These are phyloP conservation scores for Phytophthora fragariaefolia DNA, from an alignment of 352 stramenopile species.

Conservation along the genomic window DNA sequence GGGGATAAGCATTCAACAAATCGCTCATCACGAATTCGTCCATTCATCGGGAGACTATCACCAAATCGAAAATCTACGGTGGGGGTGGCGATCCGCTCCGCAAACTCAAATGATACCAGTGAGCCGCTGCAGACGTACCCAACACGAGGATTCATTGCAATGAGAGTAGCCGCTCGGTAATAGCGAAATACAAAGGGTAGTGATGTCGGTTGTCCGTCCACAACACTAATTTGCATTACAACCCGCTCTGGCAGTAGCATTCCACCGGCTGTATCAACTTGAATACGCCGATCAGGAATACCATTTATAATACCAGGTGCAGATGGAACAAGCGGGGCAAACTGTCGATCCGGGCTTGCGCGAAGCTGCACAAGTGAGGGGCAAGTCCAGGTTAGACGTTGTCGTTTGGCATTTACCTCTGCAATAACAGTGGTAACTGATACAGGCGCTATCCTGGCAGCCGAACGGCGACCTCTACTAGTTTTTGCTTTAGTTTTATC, in stretches of 20 bases:
- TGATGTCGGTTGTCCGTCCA: conserved; percentile 53
- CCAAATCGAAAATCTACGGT: conserved; percentile 75
- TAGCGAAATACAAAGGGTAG: conserved; percentile 67
- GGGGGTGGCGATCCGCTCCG: conserved; percentile 56
- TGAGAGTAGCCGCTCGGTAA: conserved; percentile 55
- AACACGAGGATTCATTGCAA: conserved; percentile 57
- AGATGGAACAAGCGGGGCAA: conserved; percentile 21
- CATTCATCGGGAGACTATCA: conserved; percentile 34
- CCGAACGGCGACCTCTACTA: conserved; percentile 8
- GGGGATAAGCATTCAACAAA: conserved; percentile 77
- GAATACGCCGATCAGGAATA: conserved; percentile 12
- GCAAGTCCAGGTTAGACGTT: conserved; percentile 59
- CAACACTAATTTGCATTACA: conserved; percentile 62
- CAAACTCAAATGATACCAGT: conserved; percentile 72
- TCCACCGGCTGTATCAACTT: conserved; percentile 2
- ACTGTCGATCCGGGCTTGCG: conserved; percentile 23
- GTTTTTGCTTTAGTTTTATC: conserved; percentile 17
- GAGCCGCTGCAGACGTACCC: conserved; percentile 73
- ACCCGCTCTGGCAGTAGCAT: conserved; percentile 60
- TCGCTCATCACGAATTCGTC: conserved; percentile 42
- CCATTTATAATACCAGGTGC: conserved; percentile 8
- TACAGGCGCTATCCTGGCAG: conserved; percentile 13
- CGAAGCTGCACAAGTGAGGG: conserved; percentile 42
- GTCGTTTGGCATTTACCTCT: conserved; percentile 50
- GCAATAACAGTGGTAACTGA: conserved; percentile 37